Evolutionary conservation across 352 stramenopile species (phyloP).

Genomic region (Phytophthora sojae): DNA sequence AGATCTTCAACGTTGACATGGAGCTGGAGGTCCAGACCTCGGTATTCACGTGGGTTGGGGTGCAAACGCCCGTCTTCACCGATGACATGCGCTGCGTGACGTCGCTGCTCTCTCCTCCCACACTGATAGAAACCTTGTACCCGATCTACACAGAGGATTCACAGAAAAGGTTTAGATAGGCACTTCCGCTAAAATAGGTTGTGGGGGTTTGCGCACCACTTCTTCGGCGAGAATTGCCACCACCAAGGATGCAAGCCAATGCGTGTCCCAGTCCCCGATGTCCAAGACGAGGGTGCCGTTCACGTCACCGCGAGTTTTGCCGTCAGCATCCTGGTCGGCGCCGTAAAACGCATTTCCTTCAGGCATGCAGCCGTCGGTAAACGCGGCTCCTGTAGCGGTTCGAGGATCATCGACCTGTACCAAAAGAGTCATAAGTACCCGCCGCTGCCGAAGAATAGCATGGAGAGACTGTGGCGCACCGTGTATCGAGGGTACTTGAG

Average conservation of each 20-base stretch:
- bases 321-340: conserved; percentile 18
- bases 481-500: conserved; percentile 38
- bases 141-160: conserved; percentile 18
- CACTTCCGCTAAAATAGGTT: too few species aligned
- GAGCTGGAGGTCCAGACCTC: conserved; percentile 60
- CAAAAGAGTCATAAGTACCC: too few species aligned
- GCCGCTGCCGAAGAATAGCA: too few species aligned
- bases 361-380: neutral
- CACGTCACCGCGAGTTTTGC: conserved; percentile 14
- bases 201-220: conserved; percentile 32
- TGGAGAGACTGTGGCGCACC: conserved; percentile 3
- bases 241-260: conserved; percentile 46
- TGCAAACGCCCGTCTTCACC: conserved; percentile 43
- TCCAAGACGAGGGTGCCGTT: conserved; percentile 42
- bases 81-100: conserved; percentile 50
- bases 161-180: too few species aligned
- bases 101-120: conserved; percentile 4
- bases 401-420: neutral
- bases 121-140: conserved; percentile 44
- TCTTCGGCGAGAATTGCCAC: conserved; percentile 57
- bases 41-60: conserved; percentile 62
- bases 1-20: conserved; percentile 41
- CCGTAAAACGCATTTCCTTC: conserved; percentile 29
- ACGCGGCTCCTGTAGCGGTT: neutral
- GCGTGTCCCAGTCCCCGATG: conserved; percentile 50